A percentile compares a stretch with the other conserved stretches of the same genome.
These are phyloP conservation scores for Toxoplasma gondii DNA, from an alignment of 169 alveolate species.

Conservation along the genomic window DNA sequence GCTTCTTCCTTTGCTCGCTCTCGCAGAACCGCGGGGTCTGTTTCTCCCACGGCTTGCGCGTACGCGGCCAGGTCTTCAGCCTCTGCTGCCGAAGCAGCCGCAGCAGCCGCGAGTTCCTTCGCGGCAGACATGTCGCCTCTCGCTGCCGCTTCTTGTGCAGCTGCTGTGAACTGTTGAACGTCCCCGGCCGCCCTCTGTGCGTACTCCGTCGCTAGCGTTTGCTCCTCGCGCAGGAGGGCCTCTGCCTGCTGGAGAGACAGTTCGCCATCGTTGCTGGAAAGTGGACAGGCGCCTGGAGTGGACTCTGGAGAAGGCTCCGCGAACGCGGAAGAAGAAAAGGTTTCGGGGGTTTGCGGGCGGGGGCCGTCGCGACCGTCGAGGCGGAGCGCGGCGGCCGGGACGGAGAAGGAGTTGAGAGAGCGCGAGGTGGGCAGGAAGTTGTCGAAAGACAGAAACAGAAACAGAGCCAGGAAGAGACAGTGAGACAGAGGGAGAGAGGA, in stretches of 20 bases:
- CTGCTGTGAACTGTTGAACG: conserved; percentile 42
- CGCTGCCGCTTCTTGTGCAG: conserved; percentile 39
- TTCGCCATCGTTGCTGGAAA: neutral
- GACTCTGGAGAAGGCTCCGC: neutral
- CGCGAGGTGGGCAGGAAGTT: neutral
- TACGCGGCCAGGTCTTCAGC: conserved; percentile 22
- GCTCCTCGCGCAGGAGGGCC: conserved; percentile 35
- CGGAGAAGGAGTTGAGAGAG: neutral
- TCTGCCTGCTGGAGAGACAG: neutral
- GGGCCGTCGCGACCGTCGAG: neutral
- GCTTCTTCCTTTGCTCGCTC: neutral
- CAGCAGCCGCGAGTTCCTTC: conserved; percentile 32
- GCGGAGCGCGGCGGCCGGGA: neutral
- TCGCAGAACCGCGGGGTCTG: neutral
- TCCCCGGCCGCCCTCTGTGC: conserved; percentile 41
- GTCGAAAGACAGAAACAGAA: neutral
- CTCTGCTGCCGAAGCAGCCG: conserved; percentile 36
- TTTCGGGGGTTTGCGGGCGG: no score
- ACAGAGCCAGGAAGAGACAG: neutral
- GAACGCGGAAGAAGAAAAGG: neutral
- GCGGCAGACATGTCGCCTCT: conserved; percentile 12
- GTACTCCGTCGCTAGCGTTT: neutral
- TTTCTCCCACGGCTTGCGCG: conserved; percentile 31
- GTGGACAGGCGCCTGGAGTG: neutral
- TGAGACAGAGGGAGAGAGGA: no score